Conservation (phyloP, 2,329 filamentous ascomycete genomes). For the Diaporthe longicolla region DNA sequence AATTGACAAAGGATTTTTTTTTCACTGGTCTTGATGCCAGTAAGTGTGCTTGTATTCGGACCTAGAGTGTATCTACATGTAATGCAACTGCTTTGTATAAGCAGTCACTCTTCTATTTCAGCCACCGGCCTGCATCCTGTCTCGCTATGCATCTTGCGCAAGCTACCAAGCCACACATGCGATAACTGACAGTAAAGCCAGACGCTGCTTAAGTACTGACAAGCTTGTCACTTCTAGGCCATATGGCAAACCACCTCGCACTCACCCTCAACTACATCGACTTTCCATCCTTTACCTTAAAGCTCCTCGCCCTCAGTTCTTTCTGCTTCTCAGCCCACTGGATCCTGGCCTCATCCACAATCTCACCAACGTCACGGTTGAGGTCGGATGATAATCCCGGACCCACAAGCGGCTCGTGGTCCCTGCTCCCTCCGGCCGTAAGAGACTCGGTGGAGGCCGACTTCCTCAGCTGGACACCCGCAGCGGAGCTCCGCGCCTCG, state of each 20-base stretch:
- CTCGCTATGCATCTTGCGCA: not conserved
- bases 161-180: not conserved
- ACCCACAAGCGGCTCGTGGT: conserved; percentile 78
- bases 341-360: conserved; percentile 78
- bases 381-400: conserved; percentile 86
- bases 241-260: not conserved
- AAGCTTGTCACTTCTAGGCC: not conserved
- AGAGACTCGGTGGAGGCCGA: conserved; percentile 69
- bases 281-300: conserved; percentile 29
- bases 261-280: conserved; percentile 12
- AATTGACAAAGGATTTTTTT: not conserved
- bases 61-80: not conserved
- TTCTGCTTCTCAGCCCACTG: conserved; percentile 76
- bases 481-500: conserved; percentile 68
- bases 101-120: not conserved
- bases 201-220: not conserved
- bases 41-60: not conserved
- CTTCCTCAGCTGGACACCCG: conserved; percentile 54
- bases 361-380: conserved; percentile 81
- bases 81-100: not conserved
- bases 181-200: not conserved
- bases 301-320: conserved; percentile 29
- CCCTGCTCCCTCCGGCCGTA: conserved; percentile 48
- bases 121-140: not conserved
- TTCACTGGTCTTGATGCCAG: not conserved